Evolutionary conservation across 2,329 filamentous ascomycete species (phyloP), one percentile per base, ranked within the genome.

Genomic region (Clarireedia homoeocarpa): DNA sequence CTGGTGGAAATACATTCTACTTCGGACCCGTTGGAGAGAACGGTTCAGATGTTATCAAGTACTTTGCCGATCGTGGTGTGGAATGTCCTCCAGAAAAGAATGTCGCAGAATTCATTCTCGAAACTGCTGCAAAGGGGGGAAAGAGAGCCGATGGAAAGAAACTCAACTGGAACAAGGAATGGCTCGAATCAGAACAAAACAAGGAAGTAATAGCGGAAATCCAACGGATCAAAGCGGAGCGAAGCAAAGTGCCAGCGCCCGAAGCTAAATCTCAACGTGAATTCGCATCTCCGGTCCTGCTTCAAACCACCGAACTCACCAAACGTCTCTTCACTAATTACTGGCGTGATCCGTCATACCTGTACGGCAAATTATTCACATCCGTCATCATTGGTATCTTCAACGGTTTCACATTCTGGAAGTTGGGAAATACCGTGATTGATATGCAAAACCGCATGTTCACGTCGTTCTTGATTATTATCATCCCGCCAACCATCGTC

Each of bases 401-500:
- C 76, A 89, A 89, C 71, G 86, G 85, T 23, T 90, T 89, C 71
- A 89, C 86, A 4, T 91, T 89, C 73, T 90, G 79, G 75, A 75
- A 84, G 63, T 77, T 89, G 3, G 84, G 83, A 2, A 75, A 84
- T 68, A 78, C 76, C 0, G 74, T 87, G 48, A 77, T 79, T 14
- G 85, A 87, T 64, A 83, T 91, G 77, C 86, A 91, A 67, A 83
- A 88, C 71, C 80, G 86, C 63, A 85, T 91, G 80, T 91, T 92
- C 75, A 86, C 86, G 0, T 71, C 74, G 52, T 89, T 88, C 70
- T 63, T 88, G 23, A 79, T 85, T 51, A 70, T 86, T 7, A 75
- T 90, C 1, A 66, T 69, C 52, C 84, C 86, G 0, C 84, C 86
- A 0, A 85, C 85, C 24, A 76, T 91, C 51, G 79, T 91, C 66